Conservation (phyloP, 108 stramenopile genomes). For the Mediolabrus comicus region DNA sequence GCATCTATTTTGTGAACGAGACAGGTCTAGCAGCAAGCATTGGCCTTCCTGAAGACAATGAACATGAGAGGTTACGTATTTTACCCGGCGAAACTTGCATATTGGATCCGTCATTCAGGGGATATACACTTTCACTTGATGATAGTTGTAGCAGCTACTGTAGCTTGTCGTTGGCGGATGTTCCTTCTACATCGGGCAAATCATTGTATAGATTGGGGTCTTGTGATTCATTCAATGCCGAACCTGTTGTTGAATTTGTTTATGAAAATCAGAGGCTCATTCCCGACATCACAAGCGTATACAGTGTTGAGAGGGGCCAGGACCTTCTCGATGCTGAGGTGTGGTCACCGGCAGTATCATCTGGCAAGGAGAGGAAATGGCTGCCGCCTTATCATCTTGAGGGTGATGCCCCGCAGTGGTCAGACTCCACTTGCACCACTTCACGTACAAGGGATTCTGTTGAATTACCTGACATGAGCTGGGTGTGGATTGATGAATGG, state of each 20-base stretch:
- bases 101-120: background rate
- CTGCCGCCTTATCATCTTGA: constrained; percentile 63
- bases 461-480: constrained; percentile 67
- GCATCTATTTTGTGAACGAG: constrained; percentile 7
- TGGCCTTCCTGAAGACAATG: background rate
- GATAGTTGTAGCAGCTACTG: background rate
- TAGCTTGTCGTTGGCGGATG: background rate
- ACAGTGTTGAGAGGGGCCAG: constrained; percentile 60
- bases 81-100: background rate
- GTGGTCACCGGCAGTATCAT: constrained; percentile 62
- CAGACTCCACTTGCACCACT: constrained; percentile 67
- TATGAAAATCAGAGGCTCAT: constrained; percentile 76
- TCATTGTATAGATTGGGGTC: background rate
- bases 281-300: constrained; percentile 51
- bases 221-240: constrained; percentile 35
- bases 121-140: background rate
- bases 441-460: constrained; percentile 54
- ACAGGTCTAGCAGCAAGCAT: constrained; percentile 16
- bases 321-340: constrained; percentile 62
- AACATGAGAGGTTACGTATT: background rate
- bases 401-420: constrained; percentile 74
- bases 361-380: constrained; percentile 40
- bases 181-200: background rate
- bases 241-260: constrained; percentile 79
- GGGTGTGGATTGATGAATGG: constrained; percentile 87